Evolutionary conservation across 208 protist genomes (phyloP), one percentile per base, ranked within the genome.

Genomic region (Angomonas ambiguus): DNA sequence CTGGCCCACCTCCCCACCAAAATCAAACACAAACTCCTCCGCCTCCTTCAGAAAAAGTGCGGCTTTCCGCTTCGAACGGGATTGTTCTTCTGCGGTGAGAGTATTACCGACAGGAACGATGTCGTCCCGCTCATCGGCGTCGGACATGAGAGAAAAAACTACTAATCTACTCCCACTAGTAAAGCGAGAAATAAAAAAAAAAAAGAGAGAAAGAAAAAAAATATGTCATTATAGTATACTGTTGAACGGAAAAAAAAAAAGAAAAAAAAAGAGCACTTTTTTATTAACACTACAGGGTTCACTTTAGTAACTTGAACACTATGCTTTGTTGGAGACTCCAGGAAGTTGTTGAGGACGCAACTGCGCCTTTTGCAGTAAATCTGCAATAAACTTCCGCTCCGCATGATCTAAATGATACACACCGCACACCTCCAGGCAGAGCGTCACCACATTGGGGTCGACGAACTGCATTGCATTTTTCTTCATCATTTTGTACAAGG

Each of bases 371-470:
- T 92, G 83, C 20, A 96, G 72, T 27, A 96, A 48, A 48, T 88
- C 82, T 2, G 81, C 82, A 20, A 96, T 75, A 51, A 93, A 96
- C 45, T 90, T 89, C n/a, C 90, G 77, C 73, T 96, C 87, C 25
- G 64, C 77, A 56, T 87, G 77, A 20, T 83, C 78, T 85, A 96
- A 83, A 27, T 80, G 83, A 75, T 84, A 91, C n/a, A 74, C 81
- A 20, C 67, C 63, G 30, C 72, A 67, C 0, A 72, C 73, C 0
- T 87, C 79, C 38, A 92, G 75, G 59, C 78, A 79, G 30, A 92
- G 64, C n/a, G 67, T 62, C 45, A 80, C 78, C 53, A 89, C 76
- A 41, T 63, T 22, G 24, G 82, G 76, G 11, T 88, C 79, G 6
- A 85, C 33, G 66, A 96, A 96, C 16, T 85, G 18, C 8, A 82